Evolutionary conservation across 257 asterid species (phyloP), one percentile per base, ranked within the genome.

Genomic region (Nicotiana obtusifolia): DNA sequence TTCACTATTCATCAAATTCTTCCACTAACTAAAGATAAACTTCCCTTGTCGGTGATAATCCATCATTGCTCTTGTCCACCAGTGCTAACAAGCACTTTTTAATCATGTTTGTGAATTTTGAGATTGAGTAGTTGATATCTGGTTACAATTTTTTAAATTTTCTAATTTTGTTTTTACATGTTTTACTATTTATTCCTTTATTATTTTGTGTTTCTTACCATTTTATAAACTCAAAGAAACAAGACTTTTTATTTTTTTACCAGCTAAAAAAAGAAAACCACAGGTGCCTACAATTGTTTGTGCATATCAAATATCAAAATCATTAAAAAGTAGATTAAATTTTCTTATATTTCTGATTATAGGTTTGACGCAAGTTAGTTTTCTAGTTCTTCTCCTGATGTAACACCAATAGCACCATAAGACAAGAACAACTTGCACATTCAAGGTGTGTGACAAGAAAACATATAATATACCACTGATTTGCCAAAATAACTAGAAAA

Each of bases 381-480:
- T 47, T 49, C 79, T 75, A 22, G 62, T 15, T 7, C 16, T 60
- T 26, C 41, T 49, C 62, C 3, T 75, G 62, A 49, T 75, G 44
- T 8, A 49, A 75, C 62, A 75, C 62, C 78, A 75, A 75, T 49
- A 75, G 79, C 54, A 49, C 52, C 41, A 75, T 49, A 75, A 75
- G 24, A 24, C 41, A 4, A 75, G 64, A 19, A 57, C 44, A 47
- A 41, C n/a, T 73, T 14, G 22, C 13, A 73, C 79, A 49, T 75
- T 49, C 62, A 75, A 71, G 79, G 62, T 24, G 41, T 2, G 24
- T 13, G 26, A 28, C 24, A 24, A 17, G 79, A 20, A 44, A 75
- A 15, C 15, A 75, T 47, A 24, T 14, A 49, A 26, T 49, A 26
- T 47, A 75, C 44, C 24, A 75, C 44, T 47, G 24, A 22, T 75